These are phyloP conservation scores for Phialophora chinensis DNA, from an alignment of 2,329 filamentous ascomycete species.

Conservation along the genomic window DNA sequence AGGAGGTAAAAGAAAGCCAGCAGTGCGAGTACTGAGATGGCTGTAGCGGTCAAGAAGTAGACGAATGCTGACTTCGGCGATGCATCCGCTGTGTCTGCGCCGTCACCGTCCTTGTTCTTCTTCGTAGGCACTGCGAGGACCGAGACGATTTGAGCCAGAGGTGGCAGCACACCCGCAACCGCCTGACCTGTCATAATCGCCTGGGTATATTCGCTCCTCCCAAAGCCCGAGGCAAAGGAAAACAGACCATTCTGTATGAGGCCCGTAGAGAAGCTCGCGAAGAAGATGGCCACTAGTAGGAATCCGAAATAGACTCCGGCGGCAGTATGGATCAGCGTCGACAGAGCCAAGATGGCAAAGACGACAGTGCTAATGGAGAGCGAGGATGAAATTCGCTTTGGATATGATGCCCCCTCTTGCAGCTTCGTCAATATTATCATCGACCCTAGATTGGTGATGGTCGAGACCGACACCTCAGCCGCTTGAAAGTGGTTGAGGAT, in stretches of 20 bases:
- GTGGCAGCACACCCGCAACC: constrained; percentile 86
- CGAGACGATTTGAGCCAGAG: constrained; percentile 82
- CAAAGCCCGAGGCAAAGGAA: constrained; percentile 86
- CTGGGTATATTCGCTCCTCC: constrained; percentile 86
- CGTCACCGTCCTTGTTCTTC: constrained; percentile 43
- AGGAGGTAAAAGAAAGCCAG: constrained; percentile 76
- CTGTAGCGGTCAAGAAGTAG: constrained; percentile 88
- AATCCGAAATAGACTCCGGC: constrained; percentile 77
- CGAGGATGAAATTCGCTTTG: constrained; percentile 79
- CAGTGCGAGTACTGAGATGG: constrained; percentile 72
- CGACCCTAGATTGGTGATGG: constrained; percentile 76
- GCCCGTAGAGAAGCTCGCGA: constrained; percentile 79
- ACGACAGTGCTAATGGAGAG: constrained; percentile 77
- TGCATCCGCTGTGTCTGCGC: constrained; percentile 48
- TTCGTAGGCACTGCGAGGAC: constrained; percentile 69
- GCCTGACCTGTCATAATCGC: constrained; percentile 96
- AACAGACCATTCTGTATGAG: constrained; percentile 94
- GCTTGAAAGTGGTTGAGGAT: constrained; percentile 86
- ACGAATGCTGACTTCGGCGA: constrained; percentile 77
- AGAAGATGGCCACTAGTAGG: constrained; percentile 78
- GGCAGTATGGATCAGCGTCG: constrained; percentile 72
- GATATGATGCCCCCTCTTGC: constrained; percentile 84
- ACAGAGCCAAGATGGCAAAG: constrained; percentile 79
- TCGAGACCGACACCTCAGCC: constrained; percentile 84
- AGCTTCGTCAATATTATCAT: constrained; percentile 79